These are phyloP conservation scores for Aureobasidium sp. DNA, from an alignment of 2,329 filamentous ascomycete species.

Conservation along the genomic window DNA sequence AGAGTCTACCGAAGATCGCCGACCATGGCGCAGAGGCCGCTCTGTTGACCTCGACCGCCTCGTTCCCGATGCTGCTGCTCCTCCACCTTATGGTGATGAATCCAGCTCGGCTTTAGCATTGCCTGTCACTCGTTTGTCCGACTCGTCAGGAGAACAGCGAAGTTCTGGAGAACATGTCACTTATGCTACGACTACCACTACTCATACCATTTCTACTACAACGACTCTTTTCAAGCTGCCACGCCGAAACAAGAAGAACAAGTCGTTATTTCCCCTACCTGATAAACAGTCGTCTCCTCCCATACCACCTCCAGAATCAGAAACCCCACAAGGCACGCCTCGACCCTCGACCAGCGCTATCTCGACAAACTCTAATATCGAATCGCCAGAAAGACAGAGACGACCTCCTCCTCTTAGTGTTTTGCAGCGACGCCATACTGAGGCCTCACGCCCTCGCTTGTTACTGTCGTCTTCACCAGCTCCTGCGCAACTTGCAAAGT, in stretches of 20 bases:
- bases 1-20: slow-evolving; percentile 26
- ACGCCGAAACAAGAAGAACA: slow-evolving; percentile 62
- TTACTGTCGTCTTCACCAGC: slow-evolving; percentile 36
- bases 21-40: slow-evolving; percentile 9
- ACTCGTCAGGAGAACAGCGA: slow-evolving; percentile 84
- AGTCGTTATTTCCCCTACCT: slow-evolving; percentile 81
- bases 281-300: slow-evolving; percentile 54
- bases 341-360: slow-evolving; percentile 27
- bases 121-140: slow-evolving; percentile 61
- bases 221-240: slow-evolving; percentile 75
- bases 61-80: slow-evolving; percentile 27
- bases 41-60: slow-evolving; percentile 10
- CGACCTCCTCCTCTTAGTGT: slow-evolving; percentile 19
- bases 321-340: slow-evolving; percentile 22
- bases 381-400: slow-evolving; percentile 19
- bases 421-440: slow-evolving; percentile 15
- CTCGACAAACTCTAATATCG: slow-evolving; percentile 23
- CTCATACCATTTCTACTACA: slow-evolving; percentile 52
- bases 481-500: slow-evolving; percentile 45
- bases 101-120: slow-evolving; percentile 55
- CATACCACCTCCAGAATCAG: slow-evolving; percentile 11
- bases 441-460: slow-evolving; percentile 5
- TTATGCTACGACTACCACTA: slow-evolving; percentile 54
- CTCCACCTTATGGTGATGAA: slow-evolving; percentile 57
- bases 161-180: slow-evolving; percentile 53